Conservation (phyloP, 345 rosid genomes). For the Isatis tinctoria region DNA sequence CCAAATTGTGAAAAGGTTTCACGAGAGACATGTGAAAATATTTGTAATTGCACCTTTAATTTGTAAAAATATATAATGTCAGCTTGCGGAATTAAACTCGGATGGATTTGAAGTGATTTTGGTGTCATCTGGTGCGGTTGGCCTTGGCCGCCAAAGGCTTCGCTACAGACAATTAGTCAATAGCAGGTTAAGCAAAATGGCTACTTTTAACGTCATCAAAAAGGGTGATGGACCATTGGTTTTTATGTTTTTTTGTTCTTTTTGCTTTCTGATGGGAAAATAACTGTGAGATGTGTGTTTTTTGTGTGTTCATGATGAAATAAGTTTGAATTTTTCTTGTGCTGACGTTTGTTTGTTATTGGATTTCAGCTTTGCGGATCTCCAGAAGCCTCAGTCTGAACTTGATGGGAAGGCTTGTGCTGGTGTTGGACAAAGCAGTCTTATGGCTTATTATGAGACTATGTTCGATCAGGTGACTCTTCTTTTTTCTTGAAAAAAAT, state of each 20-base stretch:
- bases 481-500: neutral
- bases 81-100: conserved; percentile 82
- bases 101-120: conserved; percentile 80
- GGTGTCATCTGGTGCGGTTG: conserved; percentile 97
- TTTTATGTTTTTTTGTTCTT: neutral
- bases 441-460: conserved; percentile 94
- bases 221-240: neutral
- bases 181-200: conserved; percentile 65
- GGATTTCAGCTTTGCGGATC: conserved; percentile 81
- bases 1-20: conserved; percentile 3
- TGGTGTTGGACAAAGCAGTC: conserved; percentile 96
- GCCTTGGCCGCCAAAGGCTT: conserved; percentile 97
- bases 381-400: conserved; percentile 88
- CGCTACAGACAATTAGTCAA: conserved; percentile 75
- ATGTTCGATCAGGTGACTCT: conserved; percentile 68
- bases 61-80: conserved; percentile 28
- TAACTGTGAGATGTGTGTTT: neutral
- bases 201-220: neutral
- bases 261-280: neutral
- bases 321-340: no score
- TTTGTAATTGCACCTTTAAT: conserved; percentile 13
- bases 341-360: conserved; percentile 2
- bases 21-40: conserved; percentile 15
- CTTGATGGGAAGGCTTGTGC: conserved; percentile 99
- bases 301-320: neutral